Base-by-base conservation (phyloP, 2,329 filamentous ascomycete genomes). In the Claviceps spartinae region DNA sequence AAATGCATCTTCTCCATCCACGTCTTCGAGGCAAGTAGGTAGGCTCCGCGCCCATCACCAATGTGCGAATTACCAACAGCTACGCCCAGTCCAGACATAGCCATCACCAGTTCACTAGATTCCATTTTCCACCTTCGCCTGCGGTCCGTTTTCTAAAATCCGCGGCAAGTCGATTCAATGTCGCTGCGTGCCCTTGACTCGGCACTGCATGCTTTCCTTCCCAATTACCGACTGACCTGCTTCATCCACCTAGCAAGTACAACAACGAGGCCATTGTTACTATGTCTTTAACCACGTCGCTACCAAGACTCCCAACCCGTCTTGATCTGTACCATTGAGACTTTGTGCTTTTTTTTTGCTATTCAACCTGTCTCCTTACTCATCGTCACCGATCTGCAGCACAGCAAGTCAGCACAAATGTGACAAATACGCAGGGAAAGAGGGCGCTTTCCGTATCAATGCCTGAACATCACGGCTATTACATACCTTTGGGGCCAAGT, bases 401-500 rank as follows among this genome's bases (percentile, higher is more conserved):
- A 48, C 11, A 5, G 30, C 48, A 30, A 26, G 18, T 34, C 43
- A 36, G 52, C 24, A 30, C 26, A 13, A 46, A n/a, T 46, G 16
- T n/a, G 16, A 36, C 40, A 34, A 11, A 1, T 6, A 26, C 5
- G 9, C 8, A 18, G 11, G n/a, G 42, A 37, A 14, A 13, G 22
- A 38, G 13, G 9, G 13, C 11, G 40, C 13, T 22, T 36, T 11
- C 30, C 9, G 14, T 38, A 14, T 24, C 7, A 40, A n/a, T 16
- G 14, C 20, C 47, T 4, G 1, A 38, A 42, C 2, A 8, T n/a
- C 5, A 20, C 22, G 1, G 22, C 6, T 14, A 26, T 36, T 47
- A 65, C 78, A 54, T 72, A 93, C 93, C 89, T 98, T 98, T 59
- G 93, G 93, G 58, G 93, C 93, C 62, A 98, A 82, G 73, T 97